Conservation (phyloP, 2,329 filamentous ascomycete genomes). For the Cytospora mali region DNA sequence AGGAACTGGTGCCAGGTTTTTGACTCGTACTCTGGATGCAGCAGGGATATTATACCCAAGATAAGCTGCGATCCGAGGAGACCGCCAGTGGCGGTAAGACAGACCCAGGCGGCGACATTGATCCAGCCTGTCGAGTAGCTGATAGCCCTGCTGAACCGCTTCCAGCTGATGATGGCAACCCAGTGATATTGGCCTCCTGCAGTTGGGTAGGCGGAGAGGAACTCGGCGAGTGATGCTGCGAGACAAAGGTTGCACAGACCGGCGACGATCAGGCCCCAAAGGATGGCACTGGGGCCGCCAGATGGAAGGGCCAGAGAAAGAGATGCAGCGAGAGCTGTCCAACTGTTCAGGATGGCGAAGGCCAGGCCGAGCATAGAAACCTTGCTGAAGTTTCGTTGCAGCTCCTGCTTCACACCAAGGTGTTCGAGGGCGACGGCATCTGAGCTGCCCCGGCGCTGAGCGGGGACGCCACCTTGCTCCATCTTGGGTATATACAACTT, state of each 20-base stretch:
- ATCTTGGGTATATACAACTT: slow-evolving; percentile 10
- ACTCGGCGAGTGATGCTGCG: slow-evolving; percentile 70
- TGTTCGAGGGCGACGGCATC: slow-evolving; percentile 44
- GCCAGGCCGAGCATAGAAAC: slow-evolving; percentile 51
- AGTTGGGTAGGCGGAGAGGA: slow-evolving; percentile 64
- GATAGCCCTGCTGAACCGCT: slow-evolving; percentile 61
- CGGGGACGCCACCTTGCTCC: slow-evolving; percentile 10
- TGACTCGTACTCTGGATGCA: slow-evolving; percentile 58
- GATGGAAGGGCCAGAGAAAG: slow-evolving; percentile 61
- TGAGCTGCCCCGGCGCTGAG: slow-evolving; percentile 9
- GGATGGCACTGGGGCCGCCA: slow-evolving; percentile 68
- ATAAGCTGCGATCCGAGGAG: slow-evolving; percentile 69
- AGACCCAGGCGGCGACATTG: slow-evolving; percentile 72
- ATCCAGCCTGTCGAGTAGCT: slow-evolving; percentile 76
- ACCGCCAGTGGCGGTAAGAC: slow-evolving; percentile 68
- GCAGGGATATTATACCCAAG: slow-evolving; percentile 64
- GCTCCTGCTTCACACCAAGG: slow-evolving; percentile 52
- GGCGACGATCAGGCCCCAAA: slow-evolving; percentile 70
- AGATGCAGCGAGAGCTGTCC: slow-evolving; percentile 52
- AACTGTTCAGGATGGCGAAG: slow-evolving; percentile 54
- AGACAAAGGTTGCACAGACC: slow-evolving; percentile 72
- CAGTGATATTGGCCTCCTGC: slow-evolving; percentile 71
- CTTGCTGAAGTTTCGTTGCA: slow-evolving; percentile 53
- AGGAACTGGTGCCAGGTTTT: slow-evolving; percentile 73
- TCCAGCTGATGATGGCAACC: slow-evolving; percentile 67